phyloP scores from a whole-genome alignment of 1,284 basidiomycete species.

The Cutaneotrichosporon mucoides region DNA sequence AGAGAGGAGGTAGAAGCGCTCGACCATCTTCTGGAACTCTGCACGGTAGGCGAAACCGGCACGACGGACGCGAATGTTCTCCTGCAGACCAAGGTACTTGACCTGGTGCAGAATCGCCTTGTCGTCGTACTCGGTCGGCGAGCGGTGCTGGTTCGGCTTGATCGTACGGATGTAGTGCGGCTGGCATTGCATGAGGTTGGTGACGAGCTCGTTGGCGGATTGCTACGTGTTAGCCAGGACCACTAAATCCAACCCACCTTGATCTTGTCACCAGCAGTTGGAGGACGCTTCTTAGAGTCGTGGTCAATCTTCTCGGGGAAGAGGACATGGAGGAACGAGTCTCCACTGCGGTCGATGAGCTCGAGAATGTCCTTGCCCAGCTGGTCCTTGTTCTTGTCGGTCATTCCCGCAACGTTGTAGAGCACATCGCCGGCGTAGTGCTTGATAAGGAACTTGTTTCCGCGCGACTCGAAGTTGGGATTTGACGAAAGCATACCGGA shows the following conservation, averaged over 20 bases:
- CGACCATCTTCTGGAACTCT: slow-evolving; percentile 94
- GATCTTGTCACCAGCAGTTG: slow-evolving; percentile 97
- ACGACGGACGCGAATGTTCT: slow-evolving; percentile 95
- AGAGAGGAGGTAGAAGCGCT: slow-evolving; percentile 93
- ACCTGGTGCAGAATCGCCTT: slow-evolving; percentile 97
- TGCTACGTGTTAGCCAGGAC: slow-evolving; percentile 41
- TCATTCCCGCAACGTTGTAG: slow-evolving; percentile 97
- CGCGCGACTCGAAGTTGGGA: slow-evolving; percentile 88
- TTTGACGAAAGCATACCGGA: slow-evolving; percentile 74
- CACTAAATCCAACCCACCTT: slow-evolving; percentile 49
- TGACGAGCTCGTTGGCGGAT: slow-evolving; percentile 90
- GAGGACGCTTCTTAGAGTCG: slow-evolving; percentile 95
- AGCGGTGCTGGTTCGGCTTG: slow-evolving; percentile 98
- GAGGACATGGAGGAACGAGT: slow-evolving; percentile 78
- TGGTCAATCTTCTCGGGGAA: slow-evolving; percentile 96
- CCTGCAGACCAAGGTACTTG: slow-evolving; percentile 97
- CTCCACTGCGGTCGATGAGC: slow-evolving; percentile 72
- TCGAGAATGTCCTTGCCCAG: slow-evolving; percentile 93
- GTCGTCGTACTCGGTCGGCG: slow-evolving; percentile 83
- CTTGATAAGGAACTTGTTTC: slow-evolving; percentile 81
- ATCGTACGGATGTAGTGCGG: slow-evolving; percentile 99
- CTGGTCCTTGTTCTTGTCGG: slow-evolving; percentile 99
- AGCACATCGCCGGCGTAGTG: slow-evolving; percentile 98
- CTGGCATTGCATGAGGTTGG: slow-evolving; percentile 92
- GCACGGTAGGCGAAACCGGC: slow-evolving; percentile 93